Conservation (phyloP, 2,329 filamentous ascomycete genomes). For the Aureobasidium sp. region DNA sequence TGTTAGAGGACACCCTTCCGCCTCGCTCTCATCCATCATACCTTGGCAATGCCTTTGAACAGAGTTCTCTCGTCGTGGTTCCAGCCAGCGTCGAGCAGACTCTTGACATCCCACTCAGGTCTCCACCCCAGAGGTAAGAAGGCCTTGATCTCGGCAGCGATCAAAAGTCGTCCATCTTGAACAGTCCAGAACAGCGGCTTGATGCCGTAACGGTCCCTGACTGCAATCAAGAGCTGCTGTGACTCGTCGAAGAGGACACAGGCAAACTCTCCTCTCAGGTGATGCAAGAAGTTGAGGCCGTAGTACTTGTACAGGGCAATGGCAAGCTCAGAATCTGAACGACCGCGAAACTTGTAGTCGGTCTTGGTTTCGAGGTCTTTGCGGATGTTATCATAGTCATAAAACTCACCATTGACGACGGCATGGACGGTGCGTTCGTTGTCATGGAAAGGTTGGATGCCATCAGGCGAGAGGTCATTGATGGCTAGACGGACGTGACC, state of each 20-base stretch:
- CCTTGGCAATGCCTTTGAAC: slow-evolving; percentile 43
- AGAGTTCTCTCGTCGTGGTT: slow-evolving; percentile 39
- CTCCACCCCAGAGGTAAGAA: slow-evolving; percentile 45
- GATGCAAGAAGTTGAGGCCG: slow-evolving; percentile 38
- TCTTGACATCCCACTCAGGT: slow-evolving; percentile 46
- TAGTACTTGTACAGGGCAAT: slow-evolving; percentile 45
- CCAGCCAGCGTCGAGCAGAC: slow-evolving; percentile 38
- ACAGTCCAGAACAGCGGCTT: slow-evolving; percentile 49
- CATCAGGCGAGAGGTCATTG: slow-evolving; percentile 43
- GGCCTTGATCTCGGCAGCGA: slow-evolving; percentile 48
- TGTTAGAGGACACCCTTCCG: background rate
- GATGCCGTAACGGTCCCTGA: slow-evolving; percentile 48
- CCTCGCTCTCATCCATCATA: slow-evolving; percentile 17
- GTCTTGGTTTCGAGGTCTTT: slow-evolving; percentile 27
- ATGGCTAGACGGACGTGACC: slow-evolving; percentile 47
- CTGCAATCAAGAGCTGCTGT: slow-evolving; percentile 38
- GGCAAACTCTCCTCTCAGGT: slow-evolving; percentile 49
- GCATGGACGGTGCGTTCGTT: slow-evolving; percentile 39
- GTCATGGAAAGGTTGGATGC: slow-evolving; percentile 38
- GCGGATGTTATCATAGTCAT: slow-evolving; percentile 43
- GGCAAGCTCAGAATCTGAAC: slow-evolving; percentile 46
- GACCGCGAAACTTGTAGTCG: slow-evolving; percentile 38
- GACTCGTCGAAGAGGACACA: slow-evolving; percentile 44
- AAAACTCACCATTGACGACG: slow-evolving; percentile 54
- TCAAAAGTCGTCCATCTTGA: slow-evolving; percentile 32